Evolutionary conservation across 2,329 filamentous ascomycete species (phyloP).

Genomic region (Diaporthe capsici): DNA sequence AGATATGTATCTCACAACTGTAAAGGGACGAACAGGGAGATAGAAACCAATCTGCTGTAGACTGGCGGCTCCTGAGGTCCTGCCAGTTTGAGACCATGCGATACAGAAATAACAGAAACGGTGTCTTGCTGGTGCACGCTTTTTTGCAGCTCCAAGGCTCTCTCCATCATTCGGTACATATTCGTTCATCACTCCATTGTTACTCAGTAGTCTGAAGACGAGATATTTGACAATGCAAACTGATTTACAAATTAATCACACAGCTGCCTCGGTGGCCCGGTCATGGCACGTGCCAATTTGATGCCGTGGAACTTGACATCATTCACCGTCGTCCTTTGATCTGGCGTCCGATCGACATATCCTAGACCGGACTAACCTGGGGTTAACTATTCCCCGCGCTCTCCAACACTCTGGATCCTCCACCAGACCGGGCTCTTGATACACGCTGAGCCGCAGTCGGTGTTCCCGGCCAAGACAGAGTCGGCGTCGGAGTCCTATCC

Average conservation of each 20-base stretch:
- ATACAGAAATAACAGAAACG: neutral
- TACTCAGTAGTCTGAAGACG: neutral
- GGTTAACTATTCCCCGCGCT: slow-evolving; percentile 37
- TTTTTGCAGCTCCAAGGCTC: neutral
- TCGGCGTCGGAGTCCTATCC: slow-evolving; percentile 9
- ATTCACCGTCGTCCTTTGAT: slow-evolving; percentile 11
- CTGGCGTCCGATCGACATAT: neutral
- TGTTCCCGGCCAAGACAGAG: neutral
- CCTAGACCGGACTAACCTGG: slow-evolving; percentile 19
- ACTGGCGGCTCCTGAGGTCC: neutral
- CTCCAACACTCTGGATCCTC: neutral
- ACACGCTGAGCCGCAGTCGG: slow-evolving; percentile 12
- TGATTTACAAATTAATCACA: neutral
- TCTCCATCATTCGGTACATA: too few relatives aligned
- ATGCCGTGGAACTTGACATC: slow-evolving; percentile 13
- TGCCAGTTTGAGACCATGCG: neutral
- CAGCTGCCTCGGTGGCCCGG: too few relatives aligned
- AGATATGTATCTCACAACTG: neutral
- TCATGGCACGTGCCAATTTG: neutral
- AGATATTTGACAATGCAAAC: neutral
- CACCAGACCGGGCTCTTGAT: neutral
- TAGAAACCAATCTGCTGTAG: neutral
- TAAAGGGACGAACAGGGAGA: neutral
- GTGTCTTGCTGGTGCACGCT: neutral
- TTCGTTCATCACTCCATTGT: neutral